phyloP scores from a whole-genome alignment of 208 protist genomes.

The Jaenimonas drosophilae region DNA sequence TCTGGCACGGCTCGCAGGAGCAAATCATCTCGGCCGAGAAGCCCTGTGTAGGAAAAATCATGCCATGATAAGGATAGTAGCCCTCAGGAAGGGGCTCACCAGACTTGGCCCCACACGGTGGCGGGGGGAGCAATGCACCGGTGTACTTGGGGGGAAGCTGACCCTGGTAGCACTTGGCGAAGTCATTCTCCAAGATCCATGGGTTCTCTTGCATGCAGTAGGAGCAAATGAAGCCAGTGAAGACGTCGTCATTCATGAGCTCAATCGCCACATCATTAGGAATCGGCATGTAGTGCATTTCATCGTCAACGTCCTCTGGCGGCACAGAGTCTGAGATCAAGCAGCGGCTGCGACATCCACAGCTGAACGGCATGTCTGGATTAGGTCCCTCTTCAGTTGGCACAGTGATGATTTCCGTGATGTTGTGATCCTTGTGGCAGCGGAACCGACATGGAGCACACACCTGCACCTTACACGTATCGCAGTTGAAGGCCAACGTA shows the following conservation, averaged over 20 bases:
- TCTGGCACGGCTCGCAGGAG: constrained; percentile 41
- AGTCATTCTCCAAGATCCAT: constrained; percentile 53
- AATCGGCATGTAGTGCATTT: constrained; percentile 19
- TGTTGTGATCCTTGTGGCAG: constrained; percentile 72
- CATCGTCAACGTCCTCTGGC: constrained; percentile 25
- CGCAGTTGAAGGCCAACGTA: constrained; percentile 54
- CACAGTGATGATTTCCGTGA: constrained; percentile 20
- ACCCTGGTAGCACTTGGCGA: constrained; percentile 45
- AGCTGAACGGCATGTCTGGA: constrained; percentile 56
- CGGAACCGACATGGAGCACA: constrained; percentile 71
- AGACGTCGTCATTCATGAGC: constrained; percentile 73
- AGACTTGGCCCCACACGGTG: constrained; percentile 24
- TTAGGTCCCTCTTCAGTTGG: constrained; percentile 33
- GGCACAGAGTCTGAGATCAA: constrained; percentile 37
- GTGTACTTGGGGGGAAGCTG: constrained; percentile 25
- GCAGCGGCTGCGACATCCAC: constrained; percentile 65
- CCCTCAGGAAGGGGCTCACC: constrained; percentile 5
- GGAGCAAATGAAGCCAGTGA: constrained; percentile 68
- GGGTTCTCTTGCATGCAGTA: constrained; percentile 78
- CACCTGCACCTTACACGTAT: constrained; percentile 57
- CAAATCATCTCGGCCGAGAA: constrained; percentile 64
- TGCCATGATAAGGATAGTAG: constrained; percentile 58
- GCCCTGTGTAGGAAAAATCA: constrained; percentile 51
- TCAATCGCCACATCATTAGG: constrained; percentile 24
- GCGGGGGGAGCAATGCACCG: constrained; percentile 11